Percentiles rank a stretch among this genome's conserved stretches.
phyloP scores from a whole-genome alignment of 164 flowering plant genomes.

The Paratinospora sagittata region DNA sequence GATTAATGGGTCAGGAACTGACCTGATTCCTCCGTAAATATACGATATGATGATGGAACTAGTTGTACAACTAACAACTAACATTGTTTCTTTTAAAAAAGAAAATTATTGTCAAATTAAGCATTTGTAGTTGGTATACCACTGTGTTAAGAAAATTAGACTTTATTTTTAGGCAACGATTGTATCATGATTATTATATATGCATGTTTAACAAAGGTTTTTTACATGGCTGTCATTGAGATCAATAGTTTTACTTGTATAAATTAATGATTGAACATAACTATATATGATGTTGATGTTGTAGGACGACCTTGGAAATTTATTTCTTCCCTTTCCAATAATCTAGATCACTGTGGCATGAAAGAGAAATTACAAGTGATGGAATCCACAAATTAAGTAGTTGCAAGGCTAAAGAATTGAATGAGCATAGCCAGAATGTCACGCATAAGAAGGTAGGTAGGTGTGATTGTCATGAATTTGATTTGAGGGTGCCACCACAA shows the following conservation, averaged over 20 bases:
- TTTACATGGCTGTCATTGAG: not conserved
- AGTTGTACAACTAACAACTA: too few species aligned
- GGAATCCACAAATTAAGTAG: conserved; percentile 20
- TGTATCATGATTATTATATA: not conserved
- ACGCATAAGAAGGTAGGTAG: conserved; percentile 5
- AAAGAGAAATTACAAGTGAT: conserved; percentile 9
- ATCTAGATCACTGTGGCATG: conserved; percentile 13
- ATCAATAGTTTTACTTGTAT: not conserved
- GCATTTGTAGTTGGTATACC: too few species aligned
- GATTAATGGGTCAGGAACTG: too few species aligned
- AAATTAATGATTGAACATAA: too few species aligned
- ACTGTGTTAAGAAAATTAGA: not conserved
- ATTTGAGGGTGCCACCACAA: conserved; percentile 10
- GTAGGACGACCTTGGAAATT: conserved; percentile 5
- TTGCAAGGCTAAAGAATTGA: conserved; percentile 23
- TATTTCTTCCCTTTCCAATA: conserved; percentile 5
- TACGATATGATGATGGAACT: too few species aligned
- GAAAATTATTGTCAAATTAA: too few species aligned
- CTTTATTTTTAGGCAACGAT: not conserved
- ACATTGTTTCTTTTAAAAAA: too few species aligned
- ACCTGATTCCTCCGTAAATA: too few species aligned
- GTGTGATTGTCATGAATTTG: conserved; percentile 9
- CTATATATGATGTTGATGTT: too few species aligned
- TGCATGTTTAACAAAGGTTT: not conserved
- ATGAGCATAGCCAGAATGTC: conserved; percentile 14